These are phyloP conservation scores for Miamiensis avidus DNA, from an alignment of 169 alveolate genomes.

Conservation along the genomic window DNA sequence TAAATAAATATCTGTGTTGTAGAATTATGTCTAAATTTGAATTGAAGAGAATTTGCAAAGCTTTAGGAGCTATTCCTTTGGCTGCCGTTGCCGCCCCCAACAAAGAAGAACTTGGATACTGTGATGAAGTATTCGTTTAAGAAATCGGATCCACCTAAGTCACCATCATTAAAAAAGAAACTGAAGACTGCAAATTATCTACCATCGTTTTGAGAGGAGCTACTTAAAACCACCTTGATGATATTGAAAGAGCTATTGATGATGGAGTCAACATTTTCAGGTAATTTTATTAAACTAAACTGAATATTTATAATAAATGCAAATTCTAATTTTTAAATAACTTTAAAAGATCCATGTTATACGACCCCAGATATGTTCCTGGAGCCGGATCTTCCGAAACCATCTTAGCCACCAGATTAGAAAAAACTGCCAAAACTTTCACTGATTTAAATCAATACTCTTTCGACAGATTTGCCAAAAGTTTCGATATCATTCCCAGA, in stretches of 20 bases:
- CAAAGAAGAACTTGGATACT: constrained; percentile 87
- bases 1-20: too few species aligned
- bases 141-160: constrained; percentile 83
- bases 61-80: constrained; percentile 79
- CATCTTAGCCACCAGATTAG: constrained; percentile 88
- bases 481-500: constrained; percentile 96
- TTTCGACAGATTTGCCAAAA: constrained; percentile 96
- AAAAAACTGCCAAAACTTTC: constrained; percentile 84
- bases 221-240: constrained; percentile 96
- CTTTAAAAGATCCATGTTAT: constrained; percentile 62
- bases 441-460: constrained; percentile 97
- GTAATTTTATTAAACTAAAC: constrained; percentile 24
- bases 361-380: constrained; percentile 81
- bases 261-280: constrained; percentile 89
- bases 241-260: constrained; percentile 98
- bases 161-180: constrained; percentile 78
- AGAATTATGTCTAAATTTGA: constrained; percentile 77
- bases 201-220: constrained; percentile 98
- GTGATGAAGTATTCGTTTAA: constrained; percentile 68
- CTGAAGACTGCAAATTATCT: constrained; percentile 72
- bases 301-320: constrained; percentile 81
- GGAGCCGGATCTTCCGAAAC: constrained; percentile 98
- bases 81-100: constrained; percentile 85
- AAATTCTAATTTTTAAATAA: constrained; percentile 79
- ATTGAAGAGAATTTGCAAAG: constrained; percentile 79